Percentiles rank a stretch among this genome's conserved stretches.
These are phyloP conservation scores for Globisporangium abappressorium DNA, from an alignment of 352 stramenopile genomes.

Conservation along the genomic window DNA sequence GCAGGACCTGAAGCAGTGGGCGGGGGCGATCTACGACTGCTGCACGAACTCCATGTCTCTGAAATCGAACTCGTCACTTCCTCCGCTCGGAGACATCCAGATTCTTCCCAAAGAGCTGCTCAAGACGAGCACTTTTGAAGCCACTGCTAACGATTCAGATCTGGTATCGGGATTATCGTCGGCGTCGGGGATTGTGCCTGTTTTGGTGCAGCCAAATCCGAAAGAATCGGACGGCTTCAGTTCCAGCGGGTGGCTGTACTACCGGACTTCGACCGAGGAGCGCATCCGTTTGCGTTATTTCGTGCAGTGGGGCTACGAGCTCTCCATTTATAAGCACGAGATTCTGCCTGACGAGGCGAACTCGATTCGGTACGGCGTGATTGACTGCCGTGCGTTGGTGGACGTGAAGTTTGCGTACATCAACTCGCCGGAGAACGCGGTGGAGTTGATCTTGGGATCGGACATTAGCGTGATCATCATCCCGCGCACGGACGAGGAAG, in stretches of 20 bases:
- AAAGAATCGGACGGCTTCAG: constrained; percentile 42
- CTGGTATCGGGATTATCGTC: constrained; percentile 24
- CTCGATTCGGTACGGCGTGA: constrained; percentile 84
- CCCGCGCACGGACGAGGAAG: constrained; percentile 75
- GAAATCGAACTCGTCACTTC: constrained; percentile 59
- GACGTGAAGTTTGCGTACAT: constrained; percentile 84
- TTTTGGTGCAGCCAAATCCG: constrained; percentile 10
- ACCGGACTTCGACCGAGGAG: constrained; percentile 79
- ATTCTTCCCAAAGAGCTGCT: constrained; percentile 81
- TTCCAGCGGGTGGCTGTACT: constrained; percentile 82
- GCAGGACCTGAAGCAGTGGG: constrained; percentile 68
- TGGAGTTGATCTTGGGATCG: constrained; percentile 74
- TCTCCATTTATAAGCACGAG: constrained; percentile 90
- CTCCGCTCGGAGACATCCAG: constrained; percentile 68
- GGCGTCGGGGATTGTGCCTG: constrained; percentile 15
- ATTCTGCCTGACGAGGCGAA: constrained; percentile 70
- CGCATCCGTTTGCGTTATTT: constrained; percentile 83
- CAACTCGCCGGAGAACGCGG: constrained; percentile 82
- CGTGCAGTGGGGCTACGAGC: constrained; percentile 83
- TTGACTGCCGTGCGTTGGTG: constrained; percentile 78
- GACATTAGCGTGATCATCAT: constrained; percentile 84
- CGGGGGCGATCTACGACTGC: constrained; percentile 77
- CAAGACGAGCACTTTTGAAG: constrained; percentile 77
- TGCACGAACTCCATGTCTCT: constrained; percentile 87
- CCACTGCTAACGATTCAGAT: constrained; percentile 40